Base-by-base conservation (phyloP, 1,139 yeast species). In the Nakaseomyces kungkrabaensis region DNA sequence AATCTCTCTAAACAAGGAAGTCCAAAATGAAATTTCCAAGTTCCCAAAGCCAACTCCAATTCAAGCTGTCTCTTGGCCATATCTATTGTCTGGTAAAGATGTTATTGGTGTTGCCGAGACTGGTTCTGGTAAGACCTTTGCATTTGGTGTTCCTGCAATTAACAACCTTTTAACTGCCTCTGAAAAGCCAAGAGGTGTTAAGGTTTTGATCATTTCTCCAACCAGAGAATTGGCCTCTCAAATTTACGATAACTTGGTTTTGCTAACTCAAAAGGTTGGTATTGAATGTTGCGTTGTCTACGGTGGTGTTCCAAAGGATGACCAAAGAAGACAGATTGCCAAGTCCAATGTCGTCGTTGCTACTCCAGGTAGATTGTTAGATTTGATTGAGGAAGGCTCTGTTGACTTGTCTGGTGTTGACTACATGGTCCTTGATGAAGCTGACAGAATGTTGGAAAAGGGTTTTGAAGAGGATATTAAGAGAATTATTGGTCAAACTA, bases 91-190 rank as follows among this genome's bases (percentile, higher is more conserved):
- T 34, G 85, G 86, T 22, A 77, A 84, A 56, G 98, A 92, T 66
- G 96, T 90, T 37, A 80, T 92, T 56, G 98, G 98, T 65, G 97
- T 94, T 54, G 98, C 98, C 31, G 97, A 92, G 71, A 92, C 98
- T 10, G 98, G 98, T 45, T 88, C 96, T 0, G 98, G 98, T 62
- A 92, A 92, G 69, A 92, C 98, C 0, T 83, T 90, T 69, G 97
- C 97, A 1, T 92, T 92, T 67, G 96, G 97, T 63, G 95, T 92
- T 22, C 99, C 99, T 43, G 97, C 97, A n/a, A 77, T 92, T 52
- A 77, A 88, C 66, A 81, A 81, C 57, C 72, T 89, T 38, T 56
- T 71, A 31, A 56, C 62, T 7, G 56, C 55, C 11, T 51, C 51
- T 11, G 56, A 56, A n/a, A 57, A 57, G 9, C 70, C 72, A 46